These are phyloP conservation scores for Astrephomene gubernaculifera DNA, from an alignment of 139 green algal species.

Conservation along the genomic window DNA sequence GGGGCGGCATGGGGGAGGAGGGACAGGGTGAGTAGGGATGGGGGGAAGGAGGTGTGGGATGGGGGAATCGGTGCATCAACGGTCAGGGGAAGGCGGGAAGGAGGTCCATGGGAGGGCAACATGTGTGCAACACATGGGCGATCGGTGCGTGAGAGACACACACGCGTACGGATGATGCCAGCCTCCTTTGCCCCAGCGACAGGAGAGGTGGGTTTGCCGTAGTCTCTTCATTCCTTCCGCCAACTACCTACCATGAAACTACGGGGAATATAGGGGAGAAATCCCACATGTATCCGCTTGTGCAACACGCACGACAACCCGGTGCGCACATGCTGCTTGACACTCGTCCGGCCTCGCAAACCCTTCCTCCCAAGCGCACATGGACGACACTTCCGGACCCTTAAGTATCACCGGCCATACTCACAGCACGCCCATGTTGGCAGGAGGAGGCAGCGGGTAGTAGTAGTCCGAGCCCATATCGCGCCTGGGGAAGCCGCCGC, in stretches of 20 bases:
- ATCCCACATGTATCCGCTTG: neutral
- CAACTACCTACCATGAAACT: neutral
- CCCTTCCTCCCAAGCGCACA: neutral
- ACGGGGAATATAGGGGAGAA: neutral
- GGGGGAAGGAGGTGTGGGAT: neutral
- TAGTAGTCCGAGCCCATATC: slow-evolving; percentile 11
- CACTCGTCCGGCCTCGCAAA: neutral
- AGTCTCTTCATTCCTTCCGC: too few species aligned
- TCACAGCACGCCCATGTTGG: slow-evolving; percentile 38
- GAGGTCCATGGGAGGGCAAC: too few species aligned
- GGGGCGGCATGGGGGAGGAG: neutral
- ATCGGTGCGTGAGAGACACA: neutral
- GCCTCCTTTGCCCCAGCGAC: too few species aligned
- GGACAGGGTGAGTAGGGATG: neutral
- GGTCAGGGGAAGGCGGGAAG: neutral
- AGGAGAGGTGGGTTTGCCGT: neutral
- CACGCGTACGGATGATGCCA: too few species aligned
- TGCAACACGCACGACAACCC: neutral
- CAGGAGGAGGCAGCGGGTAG: neutral
- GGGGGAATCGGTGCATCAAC: neutral
- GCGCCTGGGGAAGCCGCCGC: neutral
- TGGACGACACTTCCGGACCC: neutral
- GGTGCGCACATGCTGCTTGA: neutral
- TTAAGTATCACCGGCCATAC: neutral
- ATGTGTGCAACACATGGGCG: neutral